Evolutionary conservation across 2,329 filamentous ascomycete species (phyloP).

Genomic region (Iodosphaeria phyllophila): DNA sequence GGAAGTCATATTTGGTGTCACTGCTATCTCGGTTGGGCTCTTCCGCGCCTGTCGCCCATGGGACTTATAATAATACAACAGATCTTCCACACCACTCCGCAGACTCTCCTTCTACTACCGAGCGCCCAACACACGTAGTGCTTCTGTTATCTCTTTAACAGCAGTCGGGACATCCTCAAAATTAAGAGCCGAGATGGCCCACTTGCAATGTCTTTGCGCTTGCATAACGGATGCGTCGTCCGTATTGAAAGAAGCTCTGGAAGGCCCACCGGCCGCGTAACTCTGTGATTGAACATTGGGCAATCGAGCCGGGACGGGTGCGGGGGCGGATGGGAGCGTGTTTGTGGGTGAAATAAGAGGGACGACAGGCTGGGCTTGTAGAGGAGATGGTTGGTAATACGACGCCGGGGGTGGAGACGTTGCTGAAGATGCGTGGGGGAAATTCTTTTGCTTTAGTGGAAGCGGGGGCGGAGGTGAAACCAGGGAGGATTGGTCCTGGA

Average conservation of each 20-base stretch:
- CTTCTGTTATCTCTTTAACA: conserved; percentile 63
- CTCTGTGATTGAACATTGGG: too few species aligned
- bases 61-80: too few species aligned
- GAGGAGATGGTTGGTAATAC: conserved; percentile 7
- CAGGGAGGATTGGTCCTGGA: conserved; percentile 5
- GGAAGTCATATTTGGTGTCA: too few species aligned
- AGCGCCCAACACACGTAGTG: conserved; percentile 52
- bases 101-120: too few species aligned
- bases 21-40: too few species aligned
- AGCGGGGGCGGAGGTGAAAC: neutral
- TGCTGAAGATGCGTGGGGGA: conserved; percentile 2
- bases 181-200: conserved; percentile 89
- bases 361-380: conserved; percentile 7
- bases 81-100: too few species aligned
- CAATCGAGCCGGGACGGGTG: too few species aligned
- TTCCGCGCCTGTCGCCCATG: too few species aligned
- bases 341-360: conserved; percentile 5
- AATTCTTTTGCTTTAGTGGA: conserved; percentile 6
- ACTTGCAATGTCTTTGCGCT: conserved; percentile 91
- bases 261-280: conserved; percentile 8
- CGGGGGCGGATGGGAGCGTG: conserved; percentile 6
- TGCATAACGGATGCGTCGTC: conserved; percentile 56
- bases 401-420: conserved; percentile 7
- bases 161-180: conserved; percentile 92
- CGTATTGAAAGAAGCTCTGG: conserved; percentile 22